Percentiles rank a stretch among this genome's conserved stretches.
phyloP scores from a whole-genome alignment of 495 filamentous ascomycete genomes.

The Daldinia caldariorum region DNA sequence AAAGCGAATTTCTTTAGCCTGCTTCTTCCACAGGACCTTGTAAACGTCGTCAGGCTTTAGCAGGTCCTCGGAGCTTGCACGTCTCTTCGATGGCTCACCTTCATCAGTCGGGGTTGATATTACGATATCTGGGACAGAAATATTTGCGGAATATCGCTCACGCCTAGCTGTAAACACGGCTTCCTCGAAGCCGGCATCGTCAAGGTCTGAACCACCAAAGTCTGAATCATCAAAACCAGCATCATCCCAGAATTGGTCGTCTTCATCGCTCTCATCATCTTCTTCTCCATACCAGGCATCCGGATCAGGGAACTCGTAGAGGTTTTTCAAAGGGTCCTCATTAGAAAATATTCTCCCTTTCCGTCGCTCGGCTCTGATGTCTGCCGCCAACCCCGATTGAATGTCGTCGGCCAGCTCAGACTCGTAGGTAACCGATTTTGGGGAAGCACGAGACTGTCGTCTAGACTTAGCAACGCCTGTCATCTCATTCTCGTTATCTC shows the following conservation, averaged over 20 bases:
- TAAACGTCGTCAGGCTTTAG: conserved; percentile 23
- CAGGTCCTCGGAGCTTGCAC: neutral
- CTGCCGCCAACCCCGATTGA: neutral
- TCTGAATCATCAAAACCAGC: conserved; percentile 20
- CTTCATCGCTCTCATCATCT: conserved; percentile 1
- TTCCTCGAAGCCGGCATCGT: neutral
- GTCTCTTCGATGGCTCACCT: neutral
- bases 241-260: conserved; percentile 30
- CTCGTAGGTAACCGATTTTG: neutral
- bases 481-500: neutral
- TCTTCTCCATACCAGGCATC: conserved; percentile 9
- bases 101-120: conserved; percentile 10
- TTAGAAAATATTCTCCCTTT: conserved; percentile 29
- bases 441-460: neutral
- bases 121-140: conserved; percentile 12
- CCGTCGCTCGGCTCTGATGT: conserved; percentile 24
- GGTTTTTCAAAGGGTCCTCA: neutral
- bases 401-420: too few species aligned
- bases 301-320: conserved; percentile 34
- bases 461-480: neutral
- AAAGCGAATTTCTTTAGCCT: conserved; percentile 13
- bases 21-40: conserved; percentile 17
- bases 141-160: neutral
- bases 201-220: neutral
- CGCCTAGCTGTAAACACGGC: conserved; percentile 1